Conservation (phyloP, 805 yeast genomes). For the Candida orba region DNA sequence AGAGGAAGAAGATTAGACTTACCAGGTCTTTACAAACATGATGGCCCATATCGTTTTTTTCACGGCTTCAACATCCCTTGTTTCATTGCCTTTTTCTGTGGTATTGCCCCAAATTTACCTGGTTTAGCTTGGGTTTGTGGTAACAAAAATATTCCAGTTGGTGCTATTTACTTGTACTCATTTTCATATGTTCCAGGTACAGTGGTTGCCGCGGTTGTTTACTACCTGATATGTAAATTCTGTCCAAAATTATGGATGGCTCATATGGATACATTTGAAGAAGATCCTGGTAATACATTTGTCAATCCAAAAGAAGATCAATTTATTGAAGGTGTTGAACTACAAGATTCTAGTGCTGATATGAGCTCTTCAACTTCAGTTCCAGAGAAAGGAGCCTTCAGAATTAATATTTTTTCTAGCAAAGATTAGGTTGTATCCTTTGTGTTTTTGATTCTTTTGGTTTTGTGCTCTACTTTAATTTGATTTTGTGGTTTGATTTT, state of each 20-base stretch:
- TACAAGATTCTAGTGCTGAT: slow-evolving; percentile 8
- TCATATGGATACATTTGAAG: slow-evolving; percentile 14
- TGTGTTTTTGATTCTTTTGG: not conserved
- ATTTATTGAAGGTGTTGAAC: slow-evolving; percentile 11
- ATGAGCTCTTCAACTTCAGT: not conserved
- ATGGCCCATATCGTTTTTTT: slow-evolving; percentile 45
- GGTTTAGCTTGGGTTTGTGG: slow-evolving; percentile 47
- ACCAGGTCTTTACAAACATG: slow-evolving; percentile 50
- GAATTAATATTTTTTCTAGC: not conserved
- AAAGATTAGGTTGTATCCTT: not conserved
- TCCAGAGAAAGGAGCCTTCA: not conserved
- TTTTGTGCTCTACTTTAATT: not conserved
- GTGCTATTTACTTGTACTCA: slow-evolving; percentile 60
- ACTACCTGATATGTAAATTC: slow-evolving; percentile 38
- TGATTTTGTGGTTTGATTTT: not conserved
- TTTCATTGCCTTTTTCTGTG: slow-evolving; percentile 48
- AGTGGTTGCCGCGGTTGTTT: slow-evolving; percentile 39
- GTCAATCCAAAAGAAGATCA: slow-evolving; percentile 10
- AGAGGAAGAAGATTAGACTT: slow-evolving; percentile 61
- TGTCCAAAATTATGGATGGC: slow-evolving; percentile 32
- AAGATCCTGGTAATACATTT: slow-evolving; percentile 17
- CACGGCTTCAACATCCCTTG: slow-evolving; percentile 79
- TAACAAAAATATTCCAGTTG: slow-evolving; percentile 55
- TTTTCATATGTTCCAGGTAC: slow-evolving; percentile 51
- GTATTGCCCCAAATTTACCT: slow-evolving; percentile 33